Evolutionary conservation across 2,329 filamentous ascomycete species (phyloP).

Genomic region (Emergomyces africanus): DNA sequence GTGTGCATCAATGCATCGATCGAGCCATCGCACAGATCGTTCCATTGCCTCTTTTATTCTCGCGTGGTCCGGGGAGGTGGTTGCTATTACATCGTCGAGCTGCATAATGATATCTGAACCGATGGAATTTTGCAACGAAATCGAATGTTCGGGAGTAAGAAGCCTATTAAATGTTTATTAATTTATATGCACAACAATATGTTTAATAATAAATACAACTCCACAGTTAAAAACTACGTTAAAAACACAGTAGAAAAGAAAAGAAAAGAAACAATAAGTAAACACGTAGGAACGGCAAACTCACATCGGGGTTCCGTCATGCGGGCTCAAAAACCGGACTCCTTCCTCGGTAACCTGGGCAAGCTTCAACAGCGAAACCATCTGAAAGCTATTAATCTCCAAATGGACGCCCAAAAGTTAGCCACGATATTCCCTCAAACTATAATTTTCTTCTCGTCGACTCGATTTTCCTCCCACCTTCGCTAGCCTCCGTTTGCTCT

Average conservation of each 20-base stretch:
- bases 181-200: neutral
- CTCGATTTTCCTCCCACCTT: neutral
- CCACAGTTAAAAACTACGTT: neutral
- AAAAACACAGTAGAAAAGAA: neutral
- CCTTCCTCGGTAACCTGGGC: conserved; percentile 92
- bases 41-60: conserved; percentile 94
- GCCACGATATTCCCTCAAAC: neutral
- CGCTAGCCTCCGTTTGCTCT: neutral
- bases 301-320: conserved; percentile 84
- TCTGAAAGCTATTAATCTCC: conserved; percentile 62
- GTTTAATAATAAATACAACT: neutral
- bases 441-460: neutral
- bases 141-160: conserved; percentile 93
- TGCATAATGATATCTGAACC: conserved; percentile 99
- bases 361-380: conserved; percentile 91
- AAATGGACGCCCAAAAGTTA: neutral
- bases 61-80: conserved; percentile 75
- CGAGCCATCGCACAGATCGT: conserved; percentile 87
- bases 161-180: conserved; percentile 38
- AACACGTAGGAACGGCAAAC: conserved; percentile 8
- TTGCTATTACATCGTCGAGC: conserved; percentile 93
- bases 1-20: conserved; percentile 86
- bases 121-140: conserved; percentile 89
- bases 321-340: conserved; percentile 88
- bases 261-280: neutral